Evolutionary conservation across 768 basidiomycete genomes (phyloP).

Genomic region (Lentinula lateritia): DNA sequence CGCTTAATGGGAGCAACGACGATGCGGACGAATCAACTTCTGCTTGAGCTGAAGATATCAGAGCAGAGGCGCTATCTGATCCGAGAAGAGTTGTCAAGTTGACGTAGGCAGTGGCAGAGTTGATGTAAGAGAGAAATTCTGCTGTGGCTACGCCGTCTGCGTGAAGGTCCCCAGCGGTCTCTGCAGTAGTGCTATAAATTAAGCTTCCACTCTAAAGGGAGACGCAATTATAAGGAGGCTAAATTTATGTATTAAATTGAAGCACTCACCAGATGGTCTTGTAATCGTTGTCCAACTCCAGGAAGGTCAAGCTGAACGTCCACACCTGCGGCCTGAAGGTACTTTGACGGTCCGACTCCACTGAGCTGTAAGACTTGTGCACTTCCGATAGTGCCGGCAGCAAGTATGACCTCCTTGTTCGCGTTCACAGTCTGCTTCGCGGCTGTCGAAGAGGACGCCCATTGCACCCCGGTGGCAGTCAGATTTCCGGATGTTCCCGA

Average conservation of each 20-base stretch:
- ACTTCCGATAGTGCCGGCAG: conserved; percentile 36
- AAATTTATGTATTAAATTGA: neutral
- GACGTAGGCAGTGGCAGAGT: conserved; percentile 47
- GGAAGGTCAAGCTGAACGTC: conserved; percentile 28
- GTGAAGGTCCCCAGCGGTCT: conserved; percentile 26
- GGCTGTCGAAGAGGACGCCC: conserved; percentile 26
- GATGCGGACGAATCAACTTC: conserved; percentile 24
- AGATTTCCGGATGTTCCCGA: conserved; percentile 27
- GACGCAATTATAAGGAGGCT: neutral
- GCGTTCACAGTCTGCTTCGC: conserved; percentile 34
- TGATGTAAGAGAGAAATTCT: conserved; percentile 42
- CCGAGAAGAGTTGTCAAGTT: conserved; percentile 38
- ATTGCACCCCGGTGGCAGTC: conserved; percentile 46
- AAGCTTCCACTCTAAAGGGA: conserved; percentile 27
- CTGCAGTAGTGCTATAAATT: conserved; percentile 28
- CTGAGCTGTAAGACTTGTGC: conserved; percentile 37
- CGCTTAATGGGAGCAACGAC: conserved; percentile 38
- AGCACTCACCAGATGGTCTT: conserved; percentile 35
- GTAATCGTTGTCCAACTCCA: conserved; percentile 44
- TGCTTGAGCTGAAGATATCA: conserved; percentile 17
- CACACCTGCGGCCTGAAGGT: conserved; percentile 33
- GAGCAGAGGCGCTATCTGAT: conserved; percentile 20
- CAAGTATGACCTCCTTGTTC: conserved; percentile 48
- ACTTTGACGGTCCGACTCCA: conserved; percentile 38
- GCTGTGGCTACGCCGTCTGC: neutral